phyloP scores from a whole-genome alignment of 1,139 yeast genomes.

The Pneumocystis carinii region DNA sequence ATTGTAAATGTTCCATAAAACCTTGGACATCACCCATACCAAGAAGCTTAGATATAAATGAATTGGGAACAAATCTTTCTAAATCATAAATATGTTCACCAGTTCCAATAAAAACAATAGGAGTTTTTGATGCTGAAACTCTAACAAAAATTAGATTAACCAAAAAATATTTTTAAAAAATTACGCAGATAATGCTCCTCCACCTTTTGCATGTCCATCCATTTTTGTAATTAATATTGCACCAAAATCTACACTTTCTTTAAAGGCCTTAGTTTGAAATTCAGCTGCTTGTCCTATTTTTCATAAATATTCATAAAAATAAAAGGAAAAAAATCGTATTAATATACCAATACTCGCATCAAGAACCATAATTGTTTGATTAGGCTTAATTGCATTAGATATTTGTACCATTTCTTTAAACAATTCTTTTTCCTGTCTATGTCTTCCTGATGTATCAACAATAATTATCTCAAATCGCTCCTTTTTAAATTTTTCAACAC shows the following conservation, averaged over 20 bases:
- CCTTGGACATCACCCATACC: slow-evolving; percentile 96
- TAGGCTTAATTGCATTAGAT: slow-evolving; percentile 68
- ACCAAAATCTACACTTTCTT: slow-evolving; percentile 84
- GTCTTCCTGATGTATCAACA: slow-evolving; percentile 97
- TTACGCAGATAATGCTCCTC: slow-evolving; percentile 90
- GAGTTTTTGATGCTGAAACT: slow-evolving; percentile 92
- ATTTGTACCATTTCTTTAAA: slow-evolving; percentile 93
- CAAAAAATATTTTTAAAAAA: background rate
- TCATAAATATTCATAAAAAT: background rate
- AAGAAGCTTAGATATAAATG: slow-evolving; percentile 72
- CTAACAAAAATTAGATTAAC: background rate
- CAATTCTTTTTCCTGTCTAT: slow-evolving; percentile 82
- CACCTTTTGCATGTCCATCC: slow-evolving; percentile 99
- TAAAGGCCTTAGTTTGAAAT: slow-evolving; percentile 84
- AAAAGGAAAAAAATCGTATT: background rate
- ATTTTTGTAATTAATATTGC: slow-evolving; percentile 87
- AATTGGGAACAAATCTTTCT: slow-evolving; percentile 79
- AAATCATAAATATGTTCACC: slow-evolving; percentile 94
- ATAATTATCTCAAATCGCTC: slow-evolving; percentile 87
- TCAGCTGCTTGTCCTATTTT: slow-evolving; percentile 84
- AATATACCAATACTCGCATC: slow-evolving; percentile 59
- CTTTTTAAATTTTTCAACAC: slow-evolving; percentile 80
- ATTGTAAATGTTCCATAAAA: slow-evolving; percentile 81
- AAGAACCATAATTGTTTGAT: slow-evolving; percentile 92
- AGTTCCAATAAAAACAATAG: slow-evolving; percentile 93